These are phyloP conservation scores for Colletotrichum sidae DNA, from an alignment of 2,329 filamentous ascomycete genomes.

Conservation along the genomic window DNA sequence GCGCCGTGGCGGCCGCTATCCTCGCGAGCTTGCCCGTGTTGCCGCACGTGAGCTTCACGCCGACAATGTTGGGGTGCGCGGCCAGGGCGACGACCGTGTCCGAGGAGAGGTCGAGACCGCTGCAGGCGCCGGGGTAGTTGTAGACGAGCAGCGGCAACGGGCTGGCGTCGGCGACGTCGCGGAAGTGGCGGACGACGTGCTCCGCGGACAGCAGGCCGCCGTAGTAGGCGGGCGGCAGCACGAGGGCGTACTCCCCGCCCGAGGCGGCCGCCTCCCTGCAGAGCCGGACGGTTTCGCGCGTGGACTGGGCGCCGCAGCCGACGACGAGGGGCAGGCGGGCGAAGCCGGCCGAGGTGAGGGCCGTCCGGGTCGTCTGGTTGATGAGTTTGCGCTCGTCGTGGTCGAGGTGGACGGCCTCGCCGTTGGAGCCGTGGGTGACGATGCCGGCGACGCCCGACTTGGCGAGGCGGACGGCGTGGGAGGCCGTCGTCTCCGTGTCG, in stretches of 20 bases:
- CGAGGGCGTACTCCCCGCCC: slow-evolving; percentile 70
- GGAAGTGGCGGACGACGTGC: slow-evolving; percentile 70
- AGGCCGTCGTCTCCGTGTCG: slow-evolving; percentile 62
- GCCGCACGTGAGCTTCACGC: slow-evolving; percentile 75
- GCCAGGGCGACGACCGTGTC: slow-evolving; percentile 69
- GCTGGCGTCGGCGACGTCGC: slow-evolving; percentile 62
- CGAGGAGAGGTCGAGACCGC: slow-evolving; percentile 75
- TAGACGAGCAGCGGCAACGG: slow-evolving; percentile 73
- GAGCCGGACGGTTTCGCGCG: slow-evolving; percentile 70
- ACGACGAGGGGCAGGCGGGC: slow-evolving; percentile 66
- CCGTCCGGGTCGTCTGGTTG: slow-evolving; percentile 63
- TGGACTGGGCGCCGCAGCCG: slow-evolving; percentile 73
- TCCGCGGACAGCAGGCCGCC: slow-evolving; percentile 60
- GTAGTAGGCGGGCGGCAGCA: slow-evolving; percentile 74
- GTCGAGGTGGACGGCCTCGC: slow-evolving; percentile 70
- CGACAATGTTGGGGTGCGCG: slow-evolving; percentile 67
- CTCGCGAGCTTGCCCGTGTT: slow-evolving; percentile 70
- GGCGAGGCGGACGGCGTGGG: slow-evolving; percentile 69
- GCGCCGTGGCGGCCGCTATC: slow-evolving; percentile 55
- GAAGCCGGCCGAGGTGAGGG: slow-evolving; percentile 51
- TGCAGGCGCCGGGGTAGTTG: slow-evolving; percentile 77
- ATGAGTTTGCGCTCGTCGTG: slow-evolving; percentile 68
- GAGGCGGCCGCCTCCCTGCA: slow-evolving; percentile 68
- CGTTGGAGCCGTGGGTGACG: slow-evolving; percentile 78
- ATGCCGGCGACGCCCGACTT: slow-evolving; percentile 74